A percentile compares a stretch with the other conserved stretches of the same genome.
Conservation (phyloP, 805 yeast genomes). For the Clavispora santaluciae region DNA sequence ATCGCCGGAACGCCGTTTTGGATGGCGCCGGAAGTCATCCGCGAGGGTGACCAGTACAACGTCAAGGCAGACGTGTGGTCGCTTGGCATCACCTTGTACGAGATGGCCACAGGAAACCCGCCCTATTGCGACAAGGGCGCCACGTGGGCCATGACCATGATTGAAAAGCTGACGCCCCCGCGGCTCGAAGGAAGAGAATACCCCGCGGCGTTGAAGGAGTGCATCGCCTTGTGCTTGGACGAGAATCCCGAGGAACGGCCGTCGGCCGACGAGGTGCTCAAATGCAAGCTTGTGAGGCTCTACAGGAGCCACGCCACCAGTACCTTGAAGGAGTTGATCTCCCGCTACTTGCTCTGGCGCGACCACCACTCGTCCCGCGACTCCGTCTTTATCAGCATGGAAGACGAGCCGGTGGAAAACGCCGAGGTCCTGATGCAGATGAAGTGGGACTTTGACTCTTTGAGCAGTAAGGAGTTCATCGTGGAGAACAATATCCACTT, state of each 20-base stretch:
- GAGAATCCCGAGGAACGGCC: constrained; percentile 90
- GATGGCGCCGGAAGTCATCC: constrained; percentile 99
- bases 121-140: constrained; percentile 97
- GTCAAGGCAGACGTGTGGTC: constrained; percentile 97
- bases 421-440: constrained; percentile 35
- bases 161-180: constrained; percentile 91
- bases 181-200: constrained; percentile 87
- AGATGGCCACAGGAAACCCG: constrained; percentile 94
- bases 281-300: constrained; percentile 64
- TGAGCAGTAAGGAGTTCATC: constrained; percentile 68
- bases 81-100: constrained; percentile 88
- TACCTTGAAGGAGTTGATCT: constrained; percentile 66
- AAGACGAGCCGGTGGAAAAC: constrained; percentile 13
- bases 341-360: constrained; percentile 71
- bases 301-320: constrained; percentile 58
- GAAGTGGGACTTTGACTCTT: constrained; percentile 88
- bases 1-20: constrained; percentile 96
- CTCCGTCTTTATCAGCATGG: constrained; percentile 34
- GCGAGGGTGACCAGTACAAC: constrained; percentile 85
- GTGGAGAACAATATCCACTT: constrained; percentile 61
- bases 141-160: constrained; percentile 87
- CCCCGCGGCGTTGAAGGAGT: constrained; percentile 71
- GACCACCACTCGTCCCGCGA: constrained; percentile 57
- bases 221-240: constrained; percentile 86
- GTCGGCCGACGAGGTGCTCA: constrained; percentile 76